Evolutionary conservation across 169 alveolate genomes (phyloP), one percentile per base, ranked within the genome.

Genomic region (Neospora caninum): DNA sequence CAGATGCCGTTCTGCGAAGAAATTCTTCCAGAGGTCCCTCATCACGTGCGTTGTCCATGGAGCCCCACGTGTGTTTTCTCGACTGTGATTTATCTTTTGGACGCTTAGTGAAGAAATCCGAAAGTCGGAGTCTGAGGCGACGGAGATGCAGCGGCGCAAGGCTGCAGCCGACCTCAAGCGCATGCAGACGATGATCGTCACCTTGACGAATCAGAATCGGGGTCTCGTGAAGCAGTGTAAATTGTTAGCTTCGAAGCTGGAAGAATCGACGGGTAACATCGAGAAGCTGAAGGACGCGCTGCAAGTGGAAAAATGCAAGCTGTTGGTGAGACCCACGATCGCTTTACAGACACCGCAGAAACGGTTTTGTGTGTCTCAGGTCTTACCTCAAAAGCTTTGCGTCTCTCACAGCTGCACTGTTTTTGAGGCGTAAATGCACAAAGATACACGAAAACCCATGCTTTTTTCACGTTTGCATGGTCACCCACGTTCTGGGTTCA

Each of bases 161-260:
- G 20, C 84, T 22, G 84, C 84, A 2, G 84, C 84, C 18, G 84
- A 73, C 13, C 38, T 73, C 49, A 18, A 73, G 84, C 84, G 42
- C 84, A 36, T 73, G 39, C 84, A 73, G 84, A 6, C 84, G 25
- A 73, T 73, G 84, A 36, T 73, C 43, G 42, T 73, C 27, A 73
- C 84, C 16, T 13, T 73, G 84, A 73, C 84, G n/a, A 73, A 73
- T 73, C 84, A 73, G n/a, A 73, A 73, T n/a, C 10, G n/a, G 84
- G 84, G 84, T n/a, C 84, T 73, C 27, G 84, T 73, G 25, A 73
- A 73, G 84, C 84, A 73, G 84, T 73, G 84, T 43, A 73, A 73
- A n/a, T 31, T 73, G 39, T n/a, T 73, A 13, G 84, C 84, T 6
- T 22, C 42, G 42, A 73, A 73, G 20, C 84, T 73, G 25, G 84